These are phyloP conservation scores for Metarhizium humberi DNA, from an alignment of 2,329 filamentous ascomycete species.

Conservation along the genomic window DNA sequence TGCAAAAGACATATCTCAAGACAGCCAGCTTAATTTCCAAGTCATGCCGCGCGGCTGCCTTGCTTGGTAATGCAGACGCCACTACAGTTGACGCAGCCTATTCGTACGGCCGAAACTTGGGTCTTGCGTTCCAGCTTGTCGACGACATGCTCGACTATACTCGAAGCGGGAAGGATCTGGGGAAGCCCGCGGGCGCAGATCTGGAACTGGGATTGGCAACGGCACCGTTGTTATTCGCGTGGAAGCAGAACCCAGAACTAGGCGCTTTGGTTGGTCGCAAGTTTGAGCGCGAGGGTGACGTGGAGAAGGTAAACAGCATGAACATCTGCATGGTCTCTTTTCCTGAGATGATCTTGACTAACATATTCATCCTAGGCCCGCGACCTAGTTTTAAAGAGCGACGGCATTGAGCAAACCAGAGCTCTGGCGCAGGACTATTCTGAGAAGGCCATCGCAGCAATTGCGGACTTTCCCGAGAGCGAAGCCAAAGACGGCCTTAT, in stretches of 20 bases:
- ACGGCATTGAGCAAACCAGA: conserved; percentile 86
- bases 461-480: conserved; percentile 78
- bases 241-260: conserved; percentile 79
- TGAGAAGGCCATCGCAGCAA: conserved; percentile 77
- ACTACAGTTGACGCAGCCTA: conserved; percentile 88
- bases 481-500: conserved; percentile 87
- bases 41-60: conserved; percentile 80
- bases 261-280: conserved; percentile 86
- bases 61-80: conserved; percentile 68
- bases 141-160: conserved; percentile 99
- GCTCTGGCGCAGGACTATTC: conserved; percentile 85
- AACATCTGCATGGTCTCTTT: neutral
- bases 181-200: conserved; percentile 92
- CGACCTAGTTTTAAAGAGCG: conserved; percentile 70
- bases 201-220: conserved; percentile 89
- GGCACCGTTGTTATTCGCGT: conserved; percentile 88
- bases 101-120: conserved; percentile 83
- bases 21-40: conserved; percentile 94
- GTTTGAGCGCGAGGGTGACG: conserved; percentile 76
- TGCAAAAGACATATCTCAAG: conserved; percentile 98
- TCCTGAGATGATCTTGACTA: neutral
- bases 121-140: conserved; percentile 91
- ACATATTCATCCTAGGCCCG: conserved; percentile 56
- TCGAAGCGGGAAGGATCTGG: conserved; percentile 70
- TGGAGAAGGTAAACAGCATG: conserved; percentile 56